These are phyloP conservation scores for Ogataea zsoltii DNA, from an alignment of 805 yeast species.

Conservation along the genomic window DNA sequence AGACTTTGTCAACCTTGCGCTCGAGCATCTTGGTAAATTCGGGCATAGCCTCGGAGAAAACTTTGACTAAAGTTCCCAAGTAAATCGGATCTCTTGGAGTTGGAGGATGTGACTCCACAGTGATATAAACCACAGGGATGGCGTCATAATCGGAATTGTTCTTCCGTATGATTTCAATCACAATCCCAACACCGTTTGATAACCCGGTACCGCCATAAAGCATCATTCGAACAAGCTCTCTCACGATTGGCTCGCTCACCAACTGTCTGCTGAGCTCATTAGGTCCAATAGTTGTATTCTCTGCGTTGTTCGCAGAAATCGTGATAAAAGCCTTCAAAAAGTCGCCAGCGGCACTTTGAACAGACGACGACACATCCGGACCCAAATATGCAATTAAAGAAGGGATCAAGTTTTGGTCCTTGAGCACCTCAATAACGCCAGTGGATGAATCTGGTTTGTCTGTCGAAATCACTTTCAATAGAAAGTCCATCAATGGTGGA, in stretches of 20 bases:
- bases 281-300: constrained; percentile 92
- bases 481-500: constrained; percentile 92
- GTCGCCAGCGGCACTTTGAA: constrained; percentile 93
- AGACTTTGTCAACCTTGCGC: constrained; percentile 35
- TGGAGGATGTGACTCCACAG: constrained; percentile 90
- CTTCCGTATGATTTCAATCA: constrained; percentile 91
- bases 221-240: constrained; percentile 73
- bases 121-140: constrained; percentile 79
- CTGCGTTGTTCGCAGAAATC: constrained; percentile 88
- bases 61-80: constrained; percentile 77
- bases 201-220: constrained; percentile 82
- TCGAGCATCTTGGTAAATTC: constrained; percentile 64
- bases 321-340: constrained; percentile 92
- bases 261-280: constrained; percentile 90
- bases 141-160: constrained; percentile 95
- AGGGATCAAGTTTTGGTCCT: constrained; percentile 72
- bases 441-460: constrained; percentile 90
- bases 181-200: constrained; percentile 91
- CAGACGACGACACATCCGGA: constrained; percentile 65
- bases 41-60: constrained; percentile 75
- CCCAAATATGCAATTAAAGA: constrained; percentile 69
- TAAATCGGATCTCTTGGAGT: constrained; percentile 90
- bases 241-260: constrained; percentile 71
- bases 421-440: constrained; percentile 76
- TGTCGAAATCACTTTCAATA: constrained; percentile 85